Conservation (phyloP, 306 rosid genomes). For the Styphnolobium japonicum region DNA sequence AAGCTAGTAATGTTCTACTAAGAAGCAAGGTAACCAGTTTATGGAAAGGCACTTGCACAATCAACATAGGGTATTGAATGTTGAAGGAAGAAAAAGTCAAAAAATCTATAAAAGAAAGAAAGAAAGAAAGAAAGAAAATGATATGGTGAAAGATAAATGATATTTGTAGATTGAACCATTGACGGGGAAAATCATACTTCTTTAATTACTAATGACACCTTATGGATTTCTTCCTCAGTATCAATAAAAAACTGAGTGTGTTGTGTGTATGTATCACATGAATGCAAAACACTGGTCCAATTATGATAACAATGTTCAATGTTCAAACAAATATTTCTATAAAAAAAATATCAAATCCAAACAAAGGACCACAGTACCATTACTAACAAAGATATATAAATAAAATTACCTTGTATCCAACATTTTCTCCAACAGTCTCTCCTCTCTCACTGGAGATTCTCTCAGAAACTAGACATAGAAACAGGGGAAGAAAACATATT, state of each 20-base stretch:
- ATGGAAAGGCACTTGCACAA: neutral
- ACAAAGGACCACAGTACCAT: neutral
- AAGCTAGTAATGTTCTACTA: neutral
- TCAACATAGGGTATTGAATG: neutral
- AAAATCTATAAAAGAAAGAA: neutral
- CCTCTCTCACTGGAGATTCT: constrained; percentile 89
- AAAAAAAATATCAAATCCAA: constrained; percentile 5
- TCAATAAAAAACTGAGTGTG: neutral
- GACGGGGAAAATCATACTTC: neutral
- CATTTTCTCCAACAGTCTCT: constrained; percentile 61
- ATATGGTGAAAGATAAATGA: neutral
- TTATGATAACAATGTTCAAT: neutral
- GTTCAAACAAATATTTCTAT: neutral
- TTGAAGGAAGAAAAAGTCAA: neutral
- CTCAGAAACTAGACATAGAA: constrained; percentile 73
- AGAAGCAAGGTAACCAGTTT: constrained; percentile 15
- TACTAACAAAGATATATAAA: constrained; percentile 22
- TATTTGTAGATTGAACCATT: neutral
- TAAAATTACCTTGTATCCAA: constrained; percentile 89
- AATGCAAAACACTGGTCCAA: neutral
- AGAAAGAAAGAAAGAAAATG: neutral
- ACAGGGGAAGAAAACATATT: constrained; percentile 9
- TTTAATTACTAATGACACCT: neutral
- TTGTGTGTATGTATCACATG: neutral
- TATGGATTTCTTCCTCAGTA: neutral